phyloP scores from a whole-genome alignment of 2,329 filamentous ascomycete species.

The Phialophora verrucosa region DNA sequence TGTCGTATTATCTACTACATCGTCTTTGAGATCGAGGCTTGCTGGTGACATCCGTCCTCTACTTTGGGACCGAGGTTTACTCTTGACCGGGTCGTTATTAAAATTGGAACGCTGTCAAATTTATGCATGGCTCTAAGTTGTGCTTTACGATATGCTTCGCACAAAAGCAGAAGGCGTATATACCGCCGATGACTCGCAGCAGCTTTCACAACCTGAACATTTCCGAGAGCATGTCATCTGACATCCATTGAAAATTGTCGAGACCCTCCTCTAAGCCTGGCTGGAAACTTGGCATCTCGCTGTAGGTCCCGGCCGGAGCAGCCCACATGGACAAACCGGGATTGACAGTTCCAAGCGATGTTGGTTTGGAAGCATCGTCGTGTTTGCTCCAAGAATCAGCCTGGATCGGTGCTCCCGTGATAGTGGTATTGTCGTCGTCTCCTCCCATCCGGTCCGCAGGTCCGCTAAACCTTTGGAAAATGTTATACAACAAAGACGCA shows the following conservation, averaged over 20 bases:
- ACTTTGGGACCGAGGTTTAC: neutral
- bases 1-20: no score
- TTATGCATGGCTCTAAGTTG: neutral
- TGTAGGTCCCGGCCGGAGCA: neutral
- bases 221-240: constrained; percentile 17
- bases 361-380: neutral
- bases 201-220: constrained; percentile 12
- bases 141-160: neutral
- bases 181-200: no score
- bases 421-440: neutral
- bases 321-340: neutral
- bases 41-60: neutral
- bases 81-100: neutral
- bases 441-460: neutral
- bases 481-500: constrained; percentile 19
- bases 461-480: neutral
- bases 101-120: neutral
- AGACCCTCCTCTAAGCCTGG: constrained; percentile 4
- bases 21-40: no score
- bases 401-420: neutral
- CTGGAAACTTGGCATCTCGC: neutral
- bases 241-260: constrained; percentile 13
- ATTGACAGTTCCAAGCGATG: neutral
- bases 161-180: neutral
- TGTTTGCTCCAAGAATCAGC: neutral